These are phyloP conservation scores for Cystofilobasidium ferigula DNA, from an alignment of 768 basidiomycete genomes.

Conservation along the genomic window DNA sequence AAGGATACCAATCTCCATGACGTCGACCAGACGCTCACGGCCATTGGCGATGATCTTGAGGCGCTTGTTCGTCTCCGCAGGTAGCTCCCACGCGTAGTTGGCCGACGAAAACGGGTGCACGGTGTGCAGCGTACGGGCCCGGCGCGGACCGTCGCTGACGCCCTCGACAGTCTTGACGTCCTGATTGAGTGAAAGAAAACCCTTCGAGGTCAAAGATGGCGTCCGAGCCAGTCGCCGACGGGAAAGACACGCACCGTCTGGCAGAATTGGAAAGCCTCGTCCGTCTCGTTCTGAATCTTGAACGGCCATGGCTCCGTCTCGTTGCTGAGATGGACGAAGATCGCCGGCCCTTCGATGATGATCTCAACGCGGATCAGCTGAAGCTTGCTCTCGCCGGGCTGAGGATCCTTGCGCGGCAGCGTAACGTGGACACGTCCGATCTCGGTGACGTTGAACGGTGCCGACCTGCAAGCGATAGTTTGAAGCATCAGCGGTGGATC, in stretches of 20 bases:
- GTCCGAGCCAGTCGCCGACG: background rate
- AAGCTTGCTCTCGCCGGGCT: background rate
- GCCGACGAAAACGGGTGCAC: conserved; percentile 48
- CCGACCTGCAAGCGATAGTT: conserved; percentile 51
- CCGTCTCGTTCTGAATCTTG: conserved; percentile 76
- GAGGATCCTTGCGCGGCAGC: conserved; percentile 42
- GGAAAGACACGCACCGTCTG: conserved; percentile 70
- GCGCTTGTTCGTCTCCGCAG: conserved; percentile 70
- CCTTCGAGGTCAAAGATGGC: background rate
- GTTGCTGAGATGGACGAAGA: conserved; percentile 65
- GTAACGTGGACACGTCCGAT: conserved; percentile 75
- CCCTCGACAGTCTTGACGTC: conserved; percentile 9
- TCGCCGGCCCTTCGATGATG: conserved; percentile 70
- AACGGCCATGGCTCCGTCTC: conserved; percentile 78
- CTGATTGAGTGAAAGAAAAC: background rate
- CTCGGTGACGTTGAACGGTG: conserved; percentile 82
- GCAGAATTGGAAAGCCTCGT: conserved; percentile 53
- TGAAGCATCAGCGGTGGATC: background rate
- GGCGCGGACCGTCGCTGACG: conserved; percentile 12
- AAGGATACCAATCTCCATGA: conserved; percentile 89
- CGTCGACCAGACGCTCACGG: conserved; percentile 60
- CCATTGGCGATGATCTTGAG: conserved; percentile 56
- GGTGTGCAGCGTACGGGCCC: conserved; percentile 28
- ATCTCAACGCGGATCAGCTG: conserved; percentile 65
- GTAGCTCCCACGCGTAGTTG: conserved; percentile 87